Conservation (phyloP, 2,329 filamentous ascomycete genomes). For the Lecanoromycetidae sp. region DNA sequence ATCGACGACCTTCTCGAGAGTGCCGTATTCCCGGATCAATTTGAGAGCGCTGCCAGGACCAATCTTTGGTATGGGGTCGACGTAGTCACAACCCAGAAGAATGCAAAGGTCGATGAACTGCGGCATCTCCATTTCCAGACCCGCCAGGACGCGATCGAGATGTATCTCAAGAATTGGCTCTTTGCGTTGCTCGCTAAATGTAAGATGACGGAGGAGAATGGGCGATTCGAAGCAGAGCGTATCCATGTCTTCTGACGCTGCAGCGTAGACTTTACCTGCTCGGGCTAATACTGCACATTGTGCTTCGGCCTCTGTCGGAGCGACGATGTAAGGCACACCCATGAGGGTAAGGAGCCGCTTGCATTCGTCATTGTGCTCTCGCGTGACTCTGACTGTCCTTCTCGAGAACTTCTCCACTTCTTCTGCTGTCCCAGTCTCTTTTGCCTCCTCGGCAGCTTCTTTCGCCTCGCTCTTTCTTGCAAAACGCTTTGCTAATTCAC, state of each 20-base stretch:
- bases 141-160: slow-evolving; percentile 73
- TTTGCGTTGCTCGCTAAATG: slow-evolving; percentile 93
- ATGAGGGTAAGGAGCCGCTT: slow-evolving; percentile 83
- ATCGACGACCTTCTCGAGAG: slow-evolving; percentile 76
- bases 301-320: slow-evolving; percentile 92
- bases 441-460: slow-evolving; percentile 84
- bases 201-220: slow-evolving; percentile 81
- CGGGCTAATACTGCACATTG: slow-evolving; percentile 84
- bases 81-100: slow-evolving; percentile 91
- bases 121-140: slow-evolving; percentile 72
- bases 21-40: slow-evolving; percentile 82
- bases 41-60: slow-evolving; percentile 86
- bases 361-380: slow-evolving; percentile 92
- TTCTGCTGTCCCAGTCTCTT: slow-evolving; percentile 90
- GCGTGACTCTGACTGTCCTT: slow-evolving; percentile 84
- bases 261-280: slow-evolving; percentile 90
- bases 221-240: slow-evolving; percentile 91
- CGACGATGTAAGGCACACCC: slow-evolving; percentile 90
- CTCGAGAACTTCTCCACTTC: slow-evolving; percentile 98
- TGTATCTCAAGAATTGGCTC: slow-evolving; percentile 95
- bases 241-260: slow-evolving; percentile 97
- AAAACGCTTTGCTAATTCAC: slow-evolving; percentile 90
- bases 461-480: slow-evolving; percentile 87
- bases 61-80: slow-evolving; percentile 90
- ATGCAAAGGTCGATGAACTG: slow-evolving; percentile 98